Evolutionary conservation across 441 rosid genomes (phyloP).

Genomic region (Omphalea diandra): DNA sequence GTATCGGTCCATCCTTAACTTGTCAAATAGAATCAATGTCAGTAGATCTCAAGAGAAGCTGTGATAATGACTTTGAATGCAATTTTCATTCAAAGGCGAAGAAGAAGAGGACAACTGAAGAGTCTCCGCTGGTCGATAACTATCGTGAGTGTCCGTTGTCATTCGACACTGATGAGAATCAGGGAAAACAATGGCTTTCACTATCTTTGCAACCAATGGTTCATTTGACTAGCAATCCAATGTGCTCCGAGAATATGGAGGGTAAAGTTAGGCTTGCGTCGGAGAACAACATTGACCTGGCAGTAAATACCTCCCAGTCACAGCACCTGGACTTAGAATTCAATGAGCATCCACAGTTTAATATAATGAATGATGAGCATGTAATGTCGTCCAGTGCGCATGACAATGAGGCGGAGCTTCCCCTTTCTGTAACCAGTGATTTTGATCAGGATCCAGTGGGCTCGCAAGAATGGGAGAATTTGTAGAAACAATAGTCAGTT

Average conservation of each 20-base stretch:
- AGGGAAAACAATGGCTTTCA: slow-evolving; percentile 9
- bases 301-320: not conserved
- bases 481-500: not conserved
- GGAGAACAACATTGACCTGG: not conserved
- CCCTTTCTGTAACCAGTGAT: not conserved
- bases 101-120: slow-evolving; percentile 12
- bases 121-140: not conserved
- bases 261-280: not conserved
- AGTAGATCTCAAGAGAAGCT: slow-evolving; percentile 17
- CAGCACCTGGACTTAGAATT: not conserved
- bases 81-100: not conserved
- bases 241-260: not conserved
- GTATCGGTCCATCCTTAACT: not conserved
- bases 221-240: not conserved
- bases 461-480: not conserved
- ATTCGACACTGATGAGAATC: not conserved
- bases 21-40: slow-evolving; percentile 6
- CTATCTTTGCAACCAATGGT: not conserved
- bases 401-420: not conserved
- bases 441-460: not conserved
- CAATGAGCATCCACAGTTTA: not conserved
- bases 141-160: not conserved
- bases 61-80: slow-evolving; percentile 10
- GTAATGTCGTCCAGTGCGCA: not conserved
- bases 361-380: not conserved